Evolutionary conservation across 495 filamentous ascomycete species (phyloP), one percentile per base, ranked within the genome.

Genomic region (Penicillium longicatenatum): DNA sequence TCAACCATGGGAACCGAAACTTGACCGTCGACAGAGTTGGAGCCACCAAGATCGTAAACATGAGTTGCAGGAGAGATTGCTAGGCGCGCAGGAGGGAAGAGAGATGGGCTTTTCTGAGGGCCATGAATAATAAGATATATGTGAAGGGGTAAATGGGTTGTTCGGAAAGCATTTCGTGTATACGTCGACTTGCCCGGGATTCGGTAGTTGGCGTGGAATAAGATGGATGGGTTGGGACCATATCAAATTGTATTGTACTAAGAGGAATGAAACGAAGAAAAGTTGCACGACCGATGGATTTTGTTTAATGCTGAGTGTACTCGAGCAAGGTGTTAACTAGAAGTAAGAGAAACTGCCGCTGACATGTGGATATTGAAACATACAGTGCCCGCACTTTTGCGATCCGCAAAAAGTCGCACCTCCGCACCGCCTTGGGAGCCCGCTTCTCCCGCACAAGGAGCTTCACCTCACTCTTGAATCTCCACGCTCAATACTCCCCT

Each of bases 1-100:
- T 30, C 59, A 66, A n/a, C 39, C 54, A 10, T 73, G 70, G 73
- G 60, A 63, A 50, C 71, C 73, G 5, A 59, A 41, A 35, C 33
- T 65, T 19, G 59, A 64, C 22, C 66, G 67, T 22, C 62, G 62
- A 19, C 70, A 71, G 46, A 75, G 70, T 49, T 76, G 73, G 72
- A 75, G 67, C 50, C 50, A 64, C 20, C 47, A 76, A 58, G 73
- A 77, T 54, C 61, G 52, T 42, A 74, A 75, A 33, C 70, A 73
- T 58, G 50, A 65, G 60, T n/a, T 70, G 46, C 70, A 75, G 58
- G 62, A 65, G 29, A 49, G 65, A 59, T 42, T 76, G 56, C 54
- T 75, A 48, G 44, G 47, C 21, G 55, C 55, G 20, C 63, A 70
- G 57, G 52, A 57, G 52, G 70, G 63, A 4, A 60, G 45, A 44